phyloP scores from a whole-genome alignment of 208 protist species.

The Tritrichomonas musculus region DNA sequence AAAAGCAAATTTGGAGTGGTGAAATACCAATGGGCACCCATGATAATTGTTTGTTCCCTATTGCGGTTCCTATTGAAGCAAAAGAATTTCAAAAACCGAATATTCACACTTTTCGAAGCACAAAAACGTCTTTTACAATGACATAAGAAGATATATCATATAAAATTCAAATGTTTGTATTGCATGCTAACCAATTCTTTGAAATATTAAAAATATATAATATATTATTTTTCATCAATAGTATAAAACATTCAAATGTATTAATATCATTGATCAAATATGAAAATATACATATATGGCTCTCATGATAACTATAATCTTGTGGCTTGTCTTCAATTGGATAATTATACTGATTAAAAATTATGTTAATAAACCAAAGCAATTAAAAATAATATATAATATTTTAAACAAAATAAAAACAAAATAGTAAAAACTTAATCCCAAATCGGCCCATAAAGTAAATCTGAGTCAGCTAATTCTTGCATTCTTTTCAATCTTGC shows the following conservation, averaged over 20 bases:
- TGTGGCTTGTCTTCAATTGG: too few species aligned
- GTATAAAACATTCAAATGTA: too few species aligned
- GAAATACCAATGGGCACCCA: not conserved
- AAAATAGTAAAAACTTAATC: not conserved
- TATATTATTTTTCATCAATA: too few species aligned
- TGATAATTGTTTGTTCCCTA: not conserved
- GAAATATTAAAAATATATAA: too few species aligned
- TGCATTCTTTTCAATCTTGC: not conserved
- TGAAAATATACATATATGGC: too few species aligned
- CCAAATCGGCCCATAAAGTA: not conserved
- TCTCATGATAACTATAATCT: too few species aligned
- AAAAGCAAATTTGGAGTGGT: not conserved
- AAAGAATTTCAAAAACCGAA: constrained; percentile 13
- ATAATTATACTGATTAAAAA: too few species aligned
- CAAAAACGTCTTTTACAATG: not conserved
- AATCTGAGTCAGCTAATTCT: not conserved
- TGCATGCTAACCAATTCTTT: too few species aligned
- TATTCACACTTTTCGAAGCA: not conserved
- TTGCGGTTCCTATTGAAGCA: not conserved
- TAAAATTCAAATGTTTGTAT: too few species aligned
- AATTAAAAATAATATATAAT: not conserved
- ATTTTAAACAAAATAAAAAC: not conserved
- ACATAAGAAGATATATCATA: too few species aligned
- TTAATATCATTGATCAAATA: too few species aligned
- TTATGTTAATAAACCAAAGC: too few species aligned